Evolutionary conservation across 768 basidiomycete genomes (phyloP).

Genomic region (Rhizopogon salebrosus): DNA sequence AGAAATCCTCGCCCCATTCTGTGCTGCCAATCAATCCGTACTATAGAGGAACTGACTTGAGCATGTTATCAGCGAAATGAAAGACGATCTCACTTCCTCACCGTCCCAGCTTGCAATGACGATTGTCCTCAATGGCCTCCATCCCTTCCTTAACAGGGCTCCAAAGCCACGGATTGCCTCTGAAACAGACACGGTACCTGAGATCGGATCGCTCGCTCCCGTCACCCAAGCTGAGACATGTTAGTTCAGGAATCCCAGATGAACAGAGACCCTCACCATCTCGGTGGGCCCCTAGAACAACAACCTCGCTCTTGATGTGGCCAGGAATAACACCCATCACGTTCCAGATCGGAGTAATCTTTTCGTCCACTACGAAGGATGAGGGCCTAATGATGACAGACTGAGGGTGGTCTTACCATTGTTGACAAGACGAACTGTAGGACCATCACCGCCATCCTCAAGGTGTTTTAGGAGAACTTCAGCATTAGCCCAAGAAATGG

Average conservation of each 20-base stretch:
- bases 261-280: conserved; percentile 40
- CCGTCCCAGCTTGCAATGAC: conserved; percentile 74
- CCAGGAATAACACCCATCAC: conserved; percentile 62
- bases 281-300: conserved; percentile 70
- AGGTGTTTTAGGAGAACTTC: conserved; percentile 48
- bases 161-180: conserved; percentile 79
- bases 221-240: conserved; percentile 27
- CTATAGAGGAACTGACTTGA: conserved; percentile 12
- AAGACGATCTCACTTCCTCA: conserved; percentile 43
- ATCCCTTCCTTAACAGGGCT: conserved; percentile 59
- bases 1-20: conserved; percentile 68
- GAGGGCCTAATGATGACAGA: neutral
- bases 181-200: conserved; percentile 73
- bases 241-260: neutral
- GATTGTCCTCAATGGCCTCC: conserved; percentile 79
- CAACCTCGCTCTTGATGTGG: conserved; percentile 57
- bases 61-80: neutral
- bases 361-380: conserved; percentile 35
- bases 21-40: conserved; percentile 56
- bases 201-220: conserved; percentile 75
- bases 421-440: conserved; percentile 52
- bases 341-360: conserved; percentile 70
- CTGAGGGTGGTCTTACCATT: conserved; percentile 33
- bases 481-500: conserved; percentile 65
- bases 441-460: conserved; percentile 37